A percentile compares a stretch with the other conserved stretches of the same genome.
phyloP scores from a whole-genome alignment of 495 filamentous ascomycete species.

The Terfezia claveryi region DNA sequence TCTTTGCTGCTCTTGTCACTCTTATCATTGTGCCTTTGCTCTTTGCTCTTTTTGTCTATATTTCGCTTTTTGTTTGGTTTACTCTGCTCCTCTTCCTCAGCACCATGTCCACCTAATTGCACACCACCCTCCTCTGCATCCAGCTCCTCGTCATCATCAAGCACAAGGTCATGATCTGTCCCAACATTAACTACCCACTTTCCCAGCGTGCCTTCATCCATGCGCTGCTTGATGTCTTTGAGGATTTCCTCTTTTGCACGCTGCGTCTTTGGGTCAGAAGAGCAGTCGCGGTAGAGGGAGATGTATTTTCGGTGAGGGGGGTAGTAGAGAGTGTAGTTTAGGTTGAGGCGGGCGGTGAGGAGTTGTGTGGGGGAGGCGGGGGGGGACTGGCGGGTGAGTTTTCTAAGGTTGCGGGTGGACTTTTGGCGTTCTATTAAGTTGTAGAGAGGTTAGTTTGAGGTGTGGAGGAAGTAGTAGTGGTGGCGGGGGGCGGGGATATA shows the following conservation, averaged over 20 bases:
- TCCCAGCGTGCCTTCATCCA: slow-evolving; percentile 33
- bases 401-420: slow-evolving; percentile 45
- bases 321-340: slow-evolving; percentile 76
- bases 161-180: slow-evolving; percentile 18
- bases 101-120: slow-evolving; percentile 3
- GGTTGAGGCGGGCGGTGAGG: slow-evolving; percentile 50
- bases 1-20: neutral
- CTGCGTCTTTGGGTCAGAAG: slow-evolving; percentile 6
- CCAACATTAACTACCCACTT: slow-evolving; percentile 23
- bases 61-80: slow-evolving; percentile 1
- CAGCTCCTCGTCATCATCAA: slow-evolving; percentile 6
- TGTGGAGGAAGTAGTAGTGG: too few relatives aligned
- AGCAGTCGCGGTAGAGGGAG: slow-evolving; percentile 38
- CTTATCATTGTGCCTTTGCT: neutral
- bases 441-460: slow-evolving; percentile 23
- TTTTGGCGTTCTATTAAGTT: slow-evolving; percentile 52
- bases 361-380: slow-evolving; percentile 24
- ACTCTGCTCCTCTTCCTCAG: neutral
- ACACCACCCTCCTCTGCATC: neutral
- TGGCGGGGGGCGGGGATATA: too few relatives aligned
- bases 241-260: slow-evolving; percentile 30
- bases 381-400: slow-evolving; percentile 33
- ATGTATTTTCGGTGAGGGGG: slow-evolving; percentile 56
- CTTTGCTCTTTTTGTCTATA: slow-evolving; percentile 2
- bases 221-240: slow-evolving; percentile 34